Percentiles rank a stretch among this genome's conserved stretches.
Evolutionary conservation across 2,329 filamentous ascomycete genomes (phyloP).

Genomic region (Microdochium bolleyi): DNA sequence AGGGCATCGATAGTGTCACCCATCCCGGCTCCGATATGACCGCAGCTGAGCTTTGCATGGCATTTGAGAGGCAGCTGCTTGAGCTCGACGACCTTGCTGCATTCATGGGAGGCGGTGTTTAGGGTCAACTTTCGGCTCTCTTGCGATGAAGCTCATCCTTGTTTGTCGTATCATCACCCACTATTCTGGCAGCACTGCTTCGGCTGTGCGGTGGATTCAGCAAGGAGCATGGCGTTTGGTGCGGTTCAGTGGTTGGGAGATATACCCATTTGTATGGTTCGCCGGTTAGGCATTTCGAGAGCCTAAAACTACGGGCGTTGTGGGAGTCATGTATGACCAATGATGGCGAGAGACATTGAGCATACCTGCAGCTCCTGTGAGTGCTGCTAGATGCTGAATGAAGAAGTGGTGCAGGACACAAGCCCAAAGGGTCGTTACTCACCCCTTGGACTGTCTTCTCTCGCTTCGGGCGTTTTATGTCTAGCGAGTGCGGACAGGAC

Average conservation of each 20-base stretch:
- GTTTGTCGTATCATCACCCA: neutral
- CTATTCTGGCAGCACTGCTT: neutral
- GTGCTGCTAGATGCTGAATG: too few species aligned
- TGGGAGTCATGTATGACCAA: too few species aligned
- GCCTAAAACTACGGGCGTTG: too few species aligned
- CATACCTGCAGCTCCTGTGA: too few species aligned
- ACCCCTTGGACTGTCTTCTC: too few species aligned
- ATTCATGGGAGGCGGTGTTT: constrained; percentile 56
- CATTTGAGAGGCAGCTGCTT: constrained; percentile 52
- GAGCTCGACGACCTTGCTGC: constrained; percentile 54
- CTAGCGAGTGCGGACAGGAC: too few species aligned
- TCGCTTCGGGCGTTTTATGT: too few species aligned
- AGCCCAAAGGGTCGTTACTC: too few species aligned
- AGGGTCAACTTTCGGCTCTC: constrained; percentile 9
- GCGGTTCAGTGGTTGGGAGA: neutral
- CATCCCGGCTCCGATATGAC: constrained; percentile 41
- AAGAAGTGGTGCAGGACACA: too few species aligned
- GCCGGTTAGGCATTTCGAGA: too few species aligned
- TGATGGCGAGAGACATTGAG: too few species aligned
- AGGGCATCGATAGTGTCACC: constrained; percentile 14
- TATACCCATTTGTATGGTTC: neutral
- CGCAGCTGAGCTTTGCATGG: constrained; percentile 46
- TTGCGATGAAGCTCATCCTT: neutral
- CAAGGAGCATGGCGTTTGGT: neutral
- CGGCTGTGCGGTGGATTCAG: neutral